Evolutionary conservation across 2,329 filamentous ascomycete species (phyloP).

Genomic region (Diaporthe sp.): DNA sequence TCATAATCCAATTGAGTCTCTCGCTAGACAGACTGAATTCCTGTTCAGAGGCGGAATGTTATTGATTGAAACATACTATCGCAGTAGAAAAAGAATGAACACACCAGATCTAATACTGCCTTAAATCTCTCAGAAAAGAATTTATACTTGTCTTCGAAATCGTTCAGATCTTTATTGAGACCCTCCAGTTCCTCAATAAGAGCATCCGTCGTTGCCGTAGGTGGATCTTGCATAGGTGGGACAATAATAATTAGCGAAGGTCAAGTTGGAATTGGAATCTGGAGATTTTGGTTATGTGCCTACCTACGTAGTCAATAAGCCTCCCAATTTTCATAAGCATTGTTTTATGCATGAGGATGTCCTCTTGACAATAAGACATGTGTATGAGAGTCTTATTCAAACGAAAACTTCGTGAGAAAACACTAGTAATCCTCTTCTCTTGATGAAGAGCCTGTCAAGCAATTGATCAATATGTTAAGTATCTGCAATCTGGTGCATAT

Average conservation of each 20-base stretch:
- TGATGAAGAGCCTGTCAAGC: neutral
- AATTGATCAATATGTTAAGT: too few relatives aligned
- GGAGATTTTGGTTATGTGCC: neutral
- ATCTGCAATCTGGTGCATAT: too few relatives aligned
- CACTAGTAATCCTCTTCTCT: neutral
- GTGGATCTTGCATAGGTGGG: neutral
- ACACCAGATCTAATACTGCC: neutral
- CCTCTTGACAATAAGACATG: constrained; percentile 18
- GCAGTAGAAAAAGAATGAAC: neutral
- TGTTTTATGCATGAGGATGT: neutral
- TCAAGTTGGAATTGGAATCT: neutral
- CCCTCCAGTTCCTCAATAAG: neutral
- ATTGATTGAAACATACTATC: neutral
- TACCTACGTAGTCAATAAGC: neutral
- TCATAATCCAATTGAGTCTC: constrained; percentile 1
- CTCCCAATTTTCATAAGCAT: neutral
- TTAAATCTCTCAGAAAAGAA: neutral
- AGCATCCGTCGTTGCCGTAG: neutral
- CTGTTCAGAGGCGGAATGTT: neutral
- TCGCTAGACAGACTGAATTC: constrained; percentile 15
- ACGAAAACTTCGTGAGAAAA: constrained; percentile 2
- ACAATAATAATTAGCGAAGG: too few relatives aligned
- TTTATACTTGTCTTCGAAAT: neutral
- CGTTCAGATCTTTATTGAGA: neutral
- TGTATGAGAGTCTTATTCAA: neutral